A percentile compares a stretch with the other conserved stretches of the same genome.
These are phyloP conservation scores for Phlebiopsis gigantea DNA, from an alignment of 768 basidiomycete genomes.

Conservation along the genomic window DNA sequence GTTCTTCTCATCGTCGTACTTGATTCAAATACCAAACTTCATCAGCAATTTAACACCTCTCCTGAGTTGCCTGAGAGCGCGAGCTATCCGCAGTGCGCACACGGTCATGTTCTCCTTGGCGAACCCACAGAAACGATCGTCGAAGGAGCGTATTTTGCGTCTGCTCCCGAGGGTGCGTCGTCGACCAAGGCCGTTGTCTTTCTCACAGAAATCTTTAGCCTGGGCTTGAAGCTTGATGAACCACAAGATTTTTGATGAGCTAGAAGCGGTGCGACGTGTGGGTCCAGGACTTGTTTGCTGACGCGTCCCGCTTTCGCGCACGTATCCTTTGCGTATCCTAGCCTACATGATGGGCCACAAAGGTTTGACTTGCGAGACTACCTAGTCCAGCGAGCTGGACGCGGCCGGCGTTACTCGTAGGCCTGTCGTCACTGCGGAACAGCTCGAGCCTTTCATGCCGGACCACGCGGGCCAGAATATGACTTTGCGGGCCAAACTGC, in stretches of 20 bases:
- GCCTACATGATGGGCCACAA: no score
- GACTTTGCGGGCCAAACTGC: conserved; percentile 16
- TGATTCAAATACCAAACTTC: no score
- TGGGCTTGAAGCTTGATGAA: conserved; percentile 47
- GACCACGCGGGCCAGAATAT: conserved; percentile 25
- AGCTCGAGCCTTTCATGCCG: conserved; percentile 26
- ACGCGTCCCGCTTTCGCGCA: no score
- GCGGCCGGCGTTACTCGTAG: no score
- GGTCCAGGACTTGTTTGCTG: conserved; percentile 57
- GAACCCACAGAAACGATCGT: conserved; percentile 39
- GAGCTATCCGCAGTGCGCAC: conserved; percentile 31
- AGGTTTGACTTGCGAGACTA: conserved; percentile 19
- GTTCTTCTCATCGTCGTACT: no score
- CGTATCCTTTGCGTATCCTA: no score
- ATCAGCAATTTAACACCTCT: no score
- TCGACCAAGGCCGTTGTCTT: conserved; percentile 41
- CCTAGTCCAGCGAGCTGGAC: no score
- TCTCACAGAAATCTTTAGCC: conserved; percentile 53
- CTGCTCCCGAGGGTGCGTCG: conserved; percentile 21
- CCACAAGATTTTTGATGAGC: conserved; percentile 48
- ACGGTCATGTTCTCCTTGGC: conserved; percentile 38
- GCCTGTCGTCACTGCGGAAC: conserved; percentile 22
- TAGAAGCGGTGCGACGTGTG: conserved; percentile 55
- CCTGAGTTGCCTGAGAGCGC: no score
- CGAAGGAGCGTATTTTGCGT: conserved; percentile 40